Evolutionary conservation across 2,329 filamentous ascomycete genomes (phyloP).

Genomic region (Fusarium protoensiforme): DNA sequence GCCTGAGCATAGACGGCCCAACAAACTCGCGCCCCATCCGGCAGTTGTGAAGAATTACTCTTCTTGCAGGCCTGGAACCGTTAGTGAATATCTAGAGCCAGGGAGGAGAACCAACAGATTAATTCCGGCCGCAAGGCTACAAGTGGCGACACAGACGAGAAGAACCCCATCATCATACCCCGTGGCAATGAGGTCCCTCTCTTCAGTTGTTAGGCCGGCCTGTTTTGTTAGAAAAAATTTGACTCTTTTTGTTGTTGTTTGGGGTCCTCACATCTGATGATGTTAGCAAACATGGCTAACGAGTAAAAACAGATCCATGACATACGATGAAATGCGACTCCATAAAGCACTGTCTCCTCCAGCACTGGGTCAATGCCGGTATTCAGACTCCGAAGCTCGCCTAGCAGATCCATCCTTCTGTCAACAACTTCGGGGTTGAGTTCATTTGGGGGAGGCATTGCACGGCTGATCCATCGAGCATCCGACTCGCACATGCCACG

Average conservation of each 20-base stretch:
- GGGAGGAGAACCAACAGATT: conserved; percentile 62
- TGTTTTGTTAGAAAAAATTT: conserved; percentile 47
- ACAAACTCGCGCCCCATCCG: conserved; percentile 81
- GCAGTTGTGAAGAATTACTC: conserved; percentile 80
- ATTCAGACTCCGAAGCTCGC: conserved; percentile 72
- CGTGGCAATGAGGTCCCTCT: conserved; percentile 76
- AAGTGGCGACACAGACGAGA: conserved; percentile 80
- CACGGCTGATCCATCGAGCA: conserved; percentile 74
- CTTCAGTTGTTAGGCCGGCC: conserved; percentile 78
- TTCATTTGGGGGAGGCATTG: conserved; percentile 65
- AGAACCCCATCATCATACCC: conserved; percentile 77
- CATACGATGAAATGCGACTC: conserved; percentile 79
- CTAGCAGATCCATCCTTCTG: conserved; percentile 71
- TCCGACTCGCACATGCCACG: conserved; percentile 74
- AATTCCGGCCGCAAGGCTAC: conserved; percentile 84
- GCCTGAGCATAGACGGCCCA: conserved; percentile 82
- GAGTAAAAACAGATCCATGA: neutral
- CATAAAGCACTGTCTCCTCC: conserved; percentile 71
- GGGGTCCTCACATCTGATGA: conserved; percentile 51
- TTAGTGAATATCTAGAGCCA: conserved; percentile 13
- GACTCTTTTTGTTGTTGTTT: neutral
- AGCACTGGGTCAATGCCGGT: conserved; percentile 75
- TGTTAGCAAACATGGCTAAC: conserved; percentile 10
- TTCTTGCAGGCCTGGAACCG: conserved; percentile 64
- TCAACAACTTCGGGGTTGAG: conserved; percentile 62